These are phyloP conservation scores for Solanum ossicruentum DNA, from an alignment of 257 asterid species.

Conservation along the genomic window DNA sequence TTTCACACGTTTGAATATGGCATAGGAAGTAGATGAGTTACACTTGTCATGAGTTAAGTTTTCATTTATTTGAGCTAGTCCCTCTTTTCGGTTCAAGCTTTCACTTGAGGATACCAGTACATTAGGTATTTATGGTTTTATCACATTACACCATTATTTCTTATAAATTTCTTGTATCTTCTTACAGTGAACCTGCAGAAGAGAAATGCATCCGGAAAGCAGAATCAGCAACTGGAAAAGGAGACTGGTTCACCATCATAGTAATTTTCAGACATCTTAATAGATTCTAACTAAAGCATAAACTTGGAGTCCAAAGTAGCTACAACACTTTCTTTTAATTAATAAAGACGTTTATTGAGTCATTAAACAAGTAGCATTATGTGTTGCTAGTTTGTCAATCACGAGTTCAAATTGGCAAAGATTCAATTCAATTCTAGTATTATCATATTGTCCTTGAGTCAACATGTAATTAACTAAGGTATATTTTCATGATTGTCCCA, in stretches of 20 bases:
- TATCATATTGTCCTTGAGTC: background rate
- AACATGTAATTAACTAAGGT: background rate
- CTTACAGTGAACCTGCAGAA: constrained; percentile 36
- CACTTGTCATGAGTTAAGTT: background rate
- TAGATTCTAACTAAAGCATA: background rate
- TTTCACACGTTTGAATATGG: background rate
- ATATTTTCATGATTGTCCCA: too few relatives aligned
- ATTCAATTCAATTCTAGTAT: background rate
- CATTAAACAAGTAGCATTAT: background rate
- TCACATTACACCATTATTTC: background rate
- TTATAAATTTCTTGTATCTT: background rate
- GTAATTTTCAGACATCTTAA: constrained; percentile 7
- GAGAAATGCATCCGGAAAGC: constrained; percentile 29
- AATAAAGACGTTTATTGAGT: background rate
- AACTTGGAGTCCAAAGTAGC: background rate
- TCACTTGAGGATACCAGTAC: background rate
- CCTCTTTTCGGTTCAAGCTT: background rate
- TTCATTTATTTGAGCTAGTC: background rate
- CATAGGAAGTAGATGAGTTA: background rate
- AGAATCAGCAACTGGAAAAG: constrained; percentile 11
- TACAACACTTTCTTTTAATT: background rate
- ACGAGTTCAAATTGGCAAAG: background rate
- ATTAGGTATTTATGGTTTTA: background rate
- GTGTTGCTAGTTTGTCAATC: background rate
- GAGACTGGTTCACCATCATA: constrained; percentile 38